phyloP scores from a whole-genome alignment of 352 stramenopile species.

The Phytophthora sojae region DNA sequence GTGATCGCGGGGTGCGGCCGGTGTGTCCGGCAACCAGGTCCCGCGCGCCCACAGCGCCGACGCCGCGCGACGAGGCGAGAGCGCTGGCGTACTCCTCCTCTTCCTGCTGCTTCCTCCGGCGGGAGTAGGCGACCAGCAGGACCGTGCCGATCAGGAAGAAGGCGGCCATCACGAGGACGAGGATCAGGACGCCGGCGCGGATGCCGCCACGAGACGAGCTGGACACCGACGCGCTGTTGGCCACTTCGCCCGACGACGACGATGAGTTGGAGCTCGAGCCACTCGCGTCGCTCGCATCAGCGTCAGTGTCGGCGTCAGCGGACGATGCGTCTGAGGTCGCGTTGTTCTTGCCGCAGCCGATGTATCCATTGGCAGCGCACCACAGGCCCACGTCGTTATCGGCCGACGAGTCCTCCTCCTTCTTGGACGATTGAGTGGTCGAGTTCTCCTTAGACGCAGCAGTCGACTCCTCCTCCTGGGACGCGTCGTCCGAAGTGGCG shows the following conservation, averaged over 20 bases:
- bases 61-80: conserved; percentile 40
- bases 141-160: conserved; percentile 68
- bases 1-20: conserved; percentile 60
- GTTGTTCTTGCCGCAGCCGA: not conserved
- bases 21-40: conserved; percentile 29
- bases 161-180: conserved; percentile 64
- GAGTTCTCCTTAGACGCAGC: conserved; percentile 1
- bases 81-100: conserved; percentile 48
- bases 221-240: conserved; percentile 20
- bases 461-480: conserved; percentile 7
- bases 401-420: not conserved
- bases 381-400: not conserved
- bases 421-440: conserved; percentile 2
- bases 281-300: conserved; percentile 1
- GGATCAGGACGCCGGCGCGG: conserved; percentile 58
- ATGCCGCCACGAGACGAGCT: conserved; percentile 34
- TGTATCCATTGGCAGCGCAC: not conserved
- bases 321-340: conserved; percentile 9
- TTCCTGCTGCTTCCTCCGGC: conserved; percentile 68
- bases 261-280: conserved; percentile 13
- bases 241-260: conserved; percentile 10
- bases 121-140: conserved; percentile 64
- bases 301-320: conserved; percentile 7
- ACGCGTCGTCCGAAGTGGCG: conserved; percentile 4
- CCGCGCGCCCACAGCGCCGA: conserved; percentile 21